Percentiles rank a stretch among this genome's conserved stretches.
Conservation (phyloP, 352 stramenopile species). For the Aphanomyces astaci region DNA sequence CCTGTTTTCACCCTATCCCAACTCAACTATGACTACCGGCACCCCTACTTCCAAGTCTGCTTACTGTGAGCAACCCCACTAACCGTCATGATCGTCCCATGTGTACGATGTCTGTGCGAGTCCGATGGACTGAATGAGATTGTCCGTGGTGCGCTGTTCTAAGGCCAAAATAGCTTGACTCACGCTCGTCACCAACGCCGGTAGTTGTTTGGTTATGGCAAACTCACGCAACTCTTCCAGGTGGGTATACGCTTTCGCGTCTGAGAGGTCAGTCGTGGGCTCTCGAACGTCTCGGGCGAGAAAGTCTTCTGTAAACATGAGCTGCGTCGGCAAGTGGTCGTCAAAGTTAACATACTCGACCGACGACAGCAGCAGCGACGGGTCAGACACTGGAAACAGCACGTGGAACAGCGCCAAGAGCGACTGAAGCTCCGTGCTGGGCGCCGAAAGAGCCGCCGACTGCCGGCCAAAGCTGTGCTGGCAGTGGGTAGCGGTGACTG, state of each 20-base stretch:
- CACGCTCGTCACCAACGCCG: neutral
- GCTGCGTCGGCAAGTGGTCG: constrained; percentile 21
- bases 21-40: no score
- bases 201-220: constrained; percentile 8
- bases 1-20: no score
- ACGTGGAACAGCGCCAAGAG: constrained; percentile 11
- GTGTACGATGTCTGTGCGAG: neutral
- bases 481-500: neutral
- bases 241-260: neutral
- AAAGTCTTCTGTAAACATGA: constrained; percentile 24
- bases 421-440: neutral
- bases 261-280: neutral
- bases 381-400: constrained; percentile 9
- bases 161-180: neutral
- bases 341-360: constrained; percentile 15
- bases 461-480: neutral
- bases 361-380: neutral
- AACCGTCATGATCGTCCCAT: neutral
- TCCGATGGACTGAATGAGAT: neutral
- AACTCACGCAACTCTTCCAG: constrained; percentile 12
- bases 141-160: constrained; percentile 1
- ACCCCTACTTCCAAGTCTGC: no score
- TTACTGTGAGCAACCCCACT: no score
- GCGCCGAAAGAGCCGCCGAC: neutral
- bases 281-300: neutral